A percentile compares a stretch with the other conserved stretches of the same genome.
These are phyloP conservation scores for Xerophyta viscosa DNA, from an alignment of 106 monocot species.

Conservation along the genomic window DNA sequence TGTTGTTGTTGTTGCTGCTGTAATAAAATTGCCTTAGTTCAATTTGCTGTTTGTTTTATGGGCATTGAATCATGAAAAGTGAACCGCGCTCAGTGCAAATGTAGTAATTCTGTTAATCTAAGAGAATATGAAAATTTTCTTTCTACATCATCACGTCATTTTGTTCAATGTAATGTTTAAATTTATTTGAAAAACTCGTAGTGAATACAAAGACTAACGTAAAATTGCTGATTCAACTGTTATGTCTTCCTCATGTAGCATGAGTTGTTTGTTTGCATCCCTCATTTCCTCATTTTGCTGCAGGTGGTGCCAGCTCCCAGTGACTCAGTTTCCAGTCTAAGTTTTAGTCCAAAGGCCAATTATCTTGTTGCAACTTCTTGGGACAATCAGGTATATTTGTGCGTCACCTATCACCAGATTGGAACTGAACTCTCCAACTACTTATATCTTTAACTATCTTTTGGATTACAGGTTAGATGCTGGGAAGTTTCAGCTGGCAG, in stretches of 20 bases:
- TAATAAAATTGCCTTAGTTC: too few relatives aligned
- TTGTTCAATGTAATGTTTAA: too few relatives aligned
- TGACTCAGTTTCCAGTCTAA: conserved; percentile 88
- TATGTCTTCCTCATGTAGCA: too few relatives aligned
- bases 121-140: too few relatives aligned
- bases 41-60: too few relatives aligned
- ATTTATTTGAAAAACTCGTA: too few relatives aligned
- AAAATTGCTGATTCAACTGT: background rate
- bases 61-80: too few relatives aligned
- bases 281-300: conserved; percentile 2
- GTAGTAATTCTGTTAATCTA: too few relatives aligned
- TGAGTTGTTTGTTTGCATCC: background rate
- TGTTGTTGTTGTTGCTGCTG: too few relatives aligned
- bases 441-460: background rate
- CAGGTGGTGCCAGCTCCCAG: conserved; percentile 68
- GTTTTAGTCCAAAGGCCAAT: conserved; percentile 91
- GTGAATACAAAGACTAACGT: too few relatives aligned
- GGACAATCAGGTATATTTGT: conserved; percentile 86
- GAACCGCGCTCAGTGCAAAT: too few relatives aligned
- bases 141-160: too few relatives aligned
- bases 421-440: background rate
- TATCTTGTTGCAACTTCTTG: conserved; percentile 87
- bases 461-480: conserved; percentile 61
- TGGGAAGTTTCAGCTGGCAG: conserved; percentile 76
- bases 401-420: background rate